Base-by-base conservation (phyloP, 768 basidiomycete genomes). In the Leccinum truebloodii region DNA sequence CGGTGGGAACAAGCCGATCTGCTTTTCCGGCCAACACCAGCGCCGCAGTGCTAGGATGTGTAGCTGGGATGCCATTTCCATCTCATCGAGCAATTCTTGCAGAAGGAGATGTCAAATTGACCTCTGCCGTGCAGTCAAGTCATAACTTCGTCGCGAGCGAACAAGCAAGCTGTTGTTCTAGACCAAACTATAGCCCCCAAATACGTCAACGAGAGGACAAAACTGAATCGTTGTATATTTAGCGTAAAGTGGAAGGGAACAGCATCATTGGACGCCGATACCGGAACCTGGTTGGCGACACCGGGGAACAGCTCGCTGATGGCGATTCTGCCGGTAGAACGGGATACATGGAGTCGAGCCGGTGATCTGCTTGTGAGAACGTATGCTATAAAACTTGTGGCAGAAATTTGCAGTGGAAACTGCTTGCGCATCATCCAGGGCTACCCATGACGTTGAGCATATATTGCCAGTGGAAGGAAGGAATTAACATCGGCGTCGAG, bases 171-270 rank as follows among this genome's bases (percentile, higher is more conserved):
- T 94, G 92, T 67, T 94, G 90, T 63, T 97, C 95, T 61, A 99
- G 79, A 63, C 98, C 94, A 72, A 89, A 95, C 91, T 96, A 64
- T 8, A 48, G 9, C 6, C 50, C 9, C 32, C 51, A 52, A 20
- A 49, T 4, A 55, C 52, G 58, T 64, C 46, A 66, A 49, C 3
- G 9, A 10, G 5, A 22, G 7, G 10, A 18, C 9, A 1, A 9
- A 54, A 57, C 5, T 13, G 78, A 98, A 95, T 63, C 84, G 82
- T 75, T 99, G 97, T 79, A 99, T 85, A 74, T 97, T 98, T 4
- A 95, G 95, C 4, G 97, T 98, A 64, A 96, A 86, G 39, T 97
- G 89, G 90, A 99, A 99, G 1, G 97, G 96, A 4, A 98, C 94
- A 3, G 87, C 81, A 67, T 99, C 97, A 64, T 79, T 86, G 18